Percentiles rank a stretch among this genome's conserved stretches.
These are phyloP conservation scores for Mortierella sp. DNA, from an alignment of 371 early-diverging fungal genomes.

Conservation along the genomic window DNA sequence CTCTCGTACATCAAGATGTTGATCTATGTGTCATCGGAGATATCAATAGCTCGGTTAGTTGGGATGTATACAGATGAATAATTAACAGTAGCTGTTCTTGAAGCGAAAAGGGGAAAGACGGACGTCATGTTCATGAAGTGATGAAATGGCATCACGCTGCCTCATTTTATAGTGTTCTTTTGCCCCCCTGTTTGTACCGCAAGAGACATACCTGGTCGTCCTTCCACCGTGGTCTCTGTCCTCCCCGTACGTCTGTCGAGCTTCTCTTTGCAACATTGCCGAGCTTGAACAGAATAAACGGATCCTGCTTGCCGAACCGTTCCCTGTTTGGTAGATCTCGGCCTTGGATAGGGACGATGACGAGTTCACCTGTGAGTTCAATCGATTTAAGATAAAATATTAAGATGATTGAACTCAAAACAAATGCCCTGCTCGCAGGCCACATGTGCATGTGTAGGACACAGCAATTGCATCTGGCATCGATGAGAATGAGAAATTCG, in stretches of 20 bases:
- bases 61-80: neutral
- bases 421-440: too few relatives aligned
- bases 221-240: slow-evolving; percentile 63
- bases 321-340: slow-evolving; percentile 63
- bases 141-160: neutral
- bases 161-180: neutral
- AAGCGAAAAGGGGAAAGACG: too few relatives aligned
- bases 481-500: too few relatives aligned
- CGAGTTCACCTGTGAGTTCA: slow-evolving; percentile 34
- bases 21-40: slow-evolving; percentile 9
- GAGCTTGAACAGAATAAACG: slow-evolving; percentile 59
- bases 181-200: neutral
- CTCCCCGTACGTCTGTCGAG: slow-evolving; percentile 63
- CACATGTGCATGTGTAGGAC: too few relatives aligned
- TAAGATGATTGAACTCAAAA: too few relatives aligned
- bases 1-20: slow-evolving; percentile 40
- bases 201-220: slow-evolving; percentile 53
- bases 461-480: too few relatives aligned
- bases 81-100: too few relatives aligned
- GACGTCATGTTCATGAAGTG: too few relatives aligned
- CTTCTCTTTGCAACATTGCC: slow-evolving; percentile 60
- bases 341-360: slow-evolving; percentile 55
- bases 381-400: too few relatives aligned
- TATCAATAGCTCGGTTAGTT: neutral
- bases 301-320: slow-evolving; percentile 62